These are phyloP conservation scores for Phlyctochytrium bullatum DNA, from an alignment of 192 early-diverging fungal genomes.

Conservation along the genomic window DNA sequence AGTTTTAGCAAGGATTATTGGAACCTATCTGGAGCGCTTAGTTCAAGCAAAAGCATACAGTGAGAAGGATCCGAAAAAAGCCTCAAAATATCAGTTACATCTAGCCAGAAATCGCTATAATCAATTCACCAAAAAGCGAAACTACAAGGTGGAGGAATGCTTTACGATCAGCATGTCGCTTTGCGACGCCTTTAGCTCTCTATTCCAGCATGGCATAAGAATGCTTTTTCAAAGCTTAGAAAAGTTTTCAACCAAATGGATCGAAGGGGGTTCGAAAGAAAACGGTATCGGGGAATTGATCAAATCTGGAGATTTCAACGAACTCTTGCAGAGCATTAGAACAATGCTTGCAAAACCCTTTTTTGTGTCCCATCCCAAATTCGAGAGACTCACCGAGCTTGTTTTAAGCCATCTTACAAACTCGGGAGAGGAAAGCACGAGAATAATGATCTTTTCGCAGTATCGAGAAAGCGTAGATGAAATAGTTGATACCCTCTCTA, in stretches of 20 bases:
- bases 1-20: conserved; percentile 41
- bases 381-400: conserved; percentile 61
- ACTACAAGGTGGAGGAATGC: conserved; percentile 9
- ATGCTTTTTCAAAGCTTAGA: background rate
- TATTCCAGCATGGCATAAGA: background rate
- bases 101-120: too few relatives aligned
- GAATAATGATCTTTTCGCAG: conserved; percentile 83
- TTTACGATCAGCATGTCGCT: conserved; percentile 12
- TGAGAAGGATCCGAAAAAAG: conserved; percentile 31
- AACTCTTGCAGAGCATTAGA: background rate
- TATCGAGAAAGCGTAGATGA: conserved; percentile 84
- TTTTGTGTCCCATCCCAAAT: conserved; percentile 79
- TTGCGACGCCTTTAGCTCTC: background rate
- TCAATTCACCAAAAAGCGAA: too few relatives aligned
- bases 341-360: conserved; percentile 15
- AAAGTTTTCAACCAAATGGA: background rate
- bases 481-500: conserved; percentile 57
- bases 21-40: conserved; percentile 31
- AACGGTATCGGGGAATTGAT: background rate
- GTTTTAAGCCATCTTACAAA: conserved; percentile 69
- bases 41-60: conserved; percentile 46
- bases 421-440: conserved; percentile 29
- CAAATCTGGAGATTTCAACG: background rate
- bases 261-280: background rate
- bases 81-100: too few relatives aligned